Conservation (phyloP, 345 rosid genomes). For the Citrus trifoliata region DNA sequence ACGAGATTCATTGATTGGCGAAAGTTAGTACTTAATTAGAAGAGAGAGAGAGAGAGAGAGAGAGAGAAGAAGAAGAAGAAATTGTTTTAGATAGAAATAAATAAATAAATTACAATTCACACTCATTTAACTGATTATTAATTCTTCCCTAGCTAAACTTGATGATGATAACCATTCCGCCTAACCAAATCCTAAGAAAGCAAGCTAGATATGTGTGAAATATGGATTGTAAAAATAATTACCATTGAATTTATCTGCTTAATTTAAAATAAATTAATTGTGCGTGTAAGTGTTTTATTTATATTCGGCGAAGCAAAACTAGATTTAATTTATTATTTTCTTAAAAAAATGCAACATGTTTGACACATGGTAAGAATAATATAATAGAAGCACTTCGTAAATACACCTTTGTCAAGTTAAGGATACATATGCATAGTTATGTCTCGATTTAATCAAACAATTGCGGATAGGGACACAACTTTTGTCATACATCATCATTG, state of each 20-base stretch:
- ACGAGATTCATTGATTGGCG: not conserved
- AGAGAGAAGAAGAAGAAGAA: not conserved
- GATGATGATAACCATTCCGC: not conserved
- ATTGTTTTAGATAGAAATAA: no score
- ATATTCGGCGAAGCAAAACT: no score
- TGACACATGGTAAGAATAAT: not conserved
- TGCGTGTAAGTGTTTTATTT: no score
- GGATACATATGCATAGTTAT: not conserved
- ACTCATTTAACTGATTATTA: not conserved
- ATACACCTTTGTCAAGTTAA: not conserved
- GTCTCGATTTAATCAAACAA: slow-evolving; percentile 3
- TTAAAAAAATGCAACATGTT: not conserved
- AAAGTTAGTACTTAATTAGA: not conserved
- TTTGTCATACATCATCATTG: not conserved
- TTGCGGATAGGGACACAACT: slow-evolving; percentile 1
- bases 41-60: not conserved
- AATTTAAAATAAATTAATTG: no score
- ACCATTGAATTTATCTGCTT: no score
- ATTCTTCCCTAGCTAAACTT: no score
- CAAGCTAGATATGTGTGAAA: not conserved
- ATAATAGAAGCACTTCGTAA: not conserved
- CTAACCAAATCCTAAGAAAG: not conserved
- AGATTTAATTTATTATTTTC: not conserved
- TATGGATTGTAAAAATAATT: not conserved
- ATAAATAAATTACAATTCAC: not conserved